These are phyloP conservation scores for Venturia aucupariae DNA, from an alignment of 2,329 filamentous ascomycete genomes.

Conservation along the genomic window DNA sequence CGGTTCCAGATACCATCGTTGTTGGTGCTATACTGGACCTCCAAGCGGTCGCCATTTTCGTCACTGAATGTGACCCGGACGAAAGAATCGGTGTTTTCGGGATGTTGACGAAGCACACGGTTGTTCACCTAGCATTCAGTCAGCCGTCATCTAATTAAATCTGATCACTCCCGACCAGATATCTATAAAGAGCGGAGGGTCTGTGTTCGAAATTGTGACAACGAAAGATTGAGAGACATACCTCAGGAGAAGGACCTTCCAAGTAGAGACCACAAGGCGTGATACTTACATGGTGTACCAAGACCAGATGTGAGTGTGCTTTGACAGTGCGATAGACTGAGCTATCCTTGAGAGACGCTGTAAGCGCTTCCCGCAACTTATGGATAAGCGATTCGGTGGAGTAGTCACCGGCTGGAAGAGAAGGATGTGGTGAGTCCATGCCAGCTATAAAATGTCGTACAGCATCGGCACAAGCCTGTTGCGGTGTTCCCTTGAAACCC, in stretches of 20 bases:
- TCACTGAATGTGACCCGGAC: slow-evolving; percentile 65
- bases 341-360: not conserved
- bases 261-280: slow-evolving; percentile 34
- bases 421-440: not conserved
- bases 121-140: slow-evolving; percentile 42
- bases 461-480: slow-evolving; percentile 37
- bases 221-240: not conserved
- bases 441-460: slow-evolving; percentile 8
- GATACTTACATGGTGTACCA: slow-evolving; percentile 27
- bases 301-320: slow-evolving; percentile 3
- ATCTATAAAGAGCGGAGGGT: too few relatives aligned
- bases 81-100: slow-evolving; percentile 52
- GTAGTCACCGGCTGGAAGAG: not conserved
- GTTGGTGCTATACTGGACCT: slow-evolving; percentile 44
- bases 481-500: slow-evolving; percentile 29
- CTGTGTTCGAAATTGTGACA: not conserved
- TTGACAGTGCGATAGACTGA: not conserved
- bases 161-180: not conserved
- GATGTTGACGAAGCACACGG: slow-evolving; percentile 59
- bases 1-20: slow-evolving; percentile 47
- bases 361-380: not conserved
- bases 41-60: slow-evolving; percentile 58
- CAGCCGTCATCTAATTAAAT: not conserved
- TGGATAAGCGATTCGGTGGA: not conserved
- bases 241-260: slow-evolving; percentile 46